Evolutionary conservation across 257 asterid genomes (phyloP).

Genomic region (Perilla frutescens): DNA sequence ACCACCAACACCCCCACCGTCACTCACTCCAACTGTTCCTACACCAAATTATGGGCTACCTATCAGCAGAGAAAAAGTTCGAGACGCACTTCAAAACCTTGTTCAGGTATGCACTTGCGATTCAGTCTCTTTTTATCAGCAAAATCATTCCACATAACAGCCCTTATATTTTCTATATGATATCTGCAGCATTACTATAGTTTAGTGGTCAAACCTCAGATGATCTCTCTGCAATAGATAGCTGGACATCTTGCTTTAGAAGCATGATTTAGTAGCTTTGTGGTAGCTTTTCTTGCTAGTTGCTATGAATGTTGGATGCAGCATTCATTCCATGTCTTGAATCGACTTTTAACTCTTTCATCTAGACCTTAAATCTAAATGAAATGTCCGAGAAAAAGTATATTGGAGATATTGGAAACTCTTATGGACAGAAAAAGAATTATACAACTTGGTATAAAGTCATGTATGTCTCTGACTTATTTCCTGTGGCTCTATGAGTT

Average conservation of each 20-base stretch:
- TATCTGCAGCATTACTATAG: neutral
- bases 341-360: neutral
- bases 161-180: neutral
- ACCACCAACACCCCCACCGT: slow-evolving; percentile 96
- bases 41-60: slow-evolving; percentile 58
- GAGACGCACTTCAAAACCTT: slow-evolving; percentile 79
- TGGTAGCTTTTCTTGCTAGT: too few relatives aligned
- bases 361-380: neutral
- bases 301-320: too few relatives aligned
- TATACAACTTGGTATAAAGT: too few relatives aligned
- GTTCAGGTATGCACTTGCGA: slow-evolving; percentile 67
- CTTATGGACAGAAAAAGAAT: too few relatives aligned
- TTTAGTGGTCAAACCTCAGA: neutral
- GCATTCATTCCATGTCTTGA: neutral
- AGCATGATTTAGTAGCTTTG: too few relatives aligned
- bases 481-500: too few relatives aligned
- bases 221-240: too few relatives aligned
- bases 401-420: neutral
- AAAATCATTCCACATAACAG: slow-evolving; percentile 3
- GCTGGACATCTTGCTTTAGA: too few relatives aligned
- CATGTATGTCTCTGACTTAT: neutral
- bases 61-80: slow-evolving; percentile 79
- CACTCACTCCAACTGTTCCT: slow-evolving; percentile 76
- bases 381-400: neutral
- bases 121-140: slow-evolving; percentile 13